A percentile compares a stretch with the other conserved stretches of the same genome.
Evolutionary conservation across 768 basidiomycete genomes (phyloP).

Genomic region (Astraeus odoratus): DNA sequence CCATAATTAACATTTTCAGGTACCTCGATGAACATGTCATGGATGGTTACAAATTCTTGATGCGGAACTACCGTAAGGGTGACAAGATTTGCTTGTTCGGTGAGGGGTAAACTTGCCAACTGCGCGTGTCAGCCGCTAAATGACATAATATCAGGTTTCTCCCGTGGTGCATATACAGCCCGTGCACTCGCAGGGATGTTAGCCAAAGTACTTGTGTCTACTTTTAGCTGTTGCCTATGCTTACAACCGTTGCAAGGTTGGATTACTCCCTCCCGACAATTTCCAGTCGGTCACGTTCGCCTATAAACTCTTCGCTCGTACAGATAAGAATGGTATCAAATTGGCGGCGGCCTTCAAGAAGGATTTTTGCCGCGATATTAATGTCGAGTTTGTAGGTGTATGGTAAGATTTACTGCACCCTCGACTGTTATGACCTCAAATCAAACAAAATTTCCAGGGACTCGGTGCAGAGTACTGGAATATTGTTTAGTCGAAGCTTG

Average conservation of each 20-base stretch:
- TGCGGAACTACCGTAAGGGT: slow-evolving; percentile 69
- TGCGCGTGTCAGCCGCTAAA: slow-evolving; percentile 9
- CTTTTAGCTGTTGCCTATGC: neutral
- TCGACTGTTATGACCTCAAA: neutral
- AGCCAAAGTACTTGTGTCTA: slow-evolving; percentile 42
- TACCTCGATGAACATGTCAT: slow-evolving; percentile 67
- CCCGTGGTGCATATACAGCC: slow-evolving; percentile 59
- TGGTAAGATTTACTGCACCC: slow-evolving; percentile 41
- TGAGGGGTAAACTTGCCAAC: slow-evolving; percentile 19
- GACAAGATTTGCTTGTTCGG: slow-evolving; percentile 74
- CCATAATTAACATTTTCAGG: too few species aligned
- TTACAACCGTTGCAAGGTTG: slow-evolving; percentile 40
- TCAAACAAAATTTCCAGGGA: slow-evolving; percentile 42
- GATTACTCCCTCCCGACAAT: slow-evolving; percentile 64
- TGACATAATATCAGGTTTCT: slow-evolving; percentile 49
- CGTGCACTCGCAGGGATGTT: slow-evolving; percentile 74
- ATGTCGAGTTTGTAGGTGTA: slow-evolving; percentile 74
- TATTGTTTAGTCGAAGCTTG: slow-evolving; percentile 49
- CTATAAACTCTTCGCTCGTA: slow-evolving; percentile 60
- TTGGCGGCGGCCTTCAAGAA: slow-evolving; percentile 64
- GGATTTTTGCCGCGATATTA: slow-evolving; percentile 61
- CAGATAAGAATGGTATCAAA: slow-evolving; percentile 35
- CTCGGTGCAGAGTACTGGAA: slow-evolving; percentile 71
- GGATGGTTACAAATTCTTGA: slow-evolving; percentile 70
- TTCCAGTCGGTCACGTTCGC: slow-evolving; percentile 66